Percentiles rank a stretch among this genome's conserved stretches.
phyloP scores from a whole-genome alignment of 1,284 basidiomycete genomes.

The Cryptococcus jaspeensis region DNA sequence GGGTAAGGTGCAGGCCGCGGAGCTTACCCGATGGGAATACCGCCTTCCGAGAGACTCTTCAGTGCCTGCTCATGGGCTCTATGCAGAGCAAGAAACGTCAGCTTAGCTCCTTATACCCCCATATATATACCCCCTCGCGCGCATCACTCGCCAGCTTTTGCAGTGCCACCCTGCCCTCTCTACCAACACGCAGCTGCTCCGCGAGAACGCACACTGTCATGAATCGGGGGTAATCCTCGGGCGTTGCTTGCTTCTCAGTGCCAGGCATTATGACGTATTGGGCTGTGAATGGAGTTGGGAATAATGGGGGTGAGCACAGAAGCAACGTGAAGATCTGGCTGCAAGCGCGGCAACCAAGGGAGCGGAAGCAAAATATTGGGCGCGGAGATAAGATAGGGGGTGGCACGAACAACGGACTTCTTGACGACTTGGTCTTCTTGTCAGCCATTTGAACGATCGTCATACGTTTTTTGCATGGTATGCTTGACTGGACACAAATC shows the following conservation, averaged over 20 bases:
- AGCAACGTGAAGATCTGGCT: too few relatives aligned
- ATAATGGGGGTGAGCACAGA: too few relatives aligned
- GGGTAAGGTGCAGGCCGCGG: neutral
- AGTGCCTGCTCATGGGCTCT: slow-evolving; percentile 34
- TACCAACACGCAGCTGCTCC: neutral
- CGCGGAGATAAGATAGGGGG: too few relatives aligned
- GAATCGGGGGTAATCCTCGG: slow-evolving; percentile 26
- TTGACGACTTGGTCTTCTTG: too few relatives aligned
- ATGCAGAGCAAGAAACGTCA: neutral
- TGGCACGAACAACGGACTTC: too few relatives aligned
- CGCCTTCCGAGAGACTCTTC: slow-evolving; percentile 30
- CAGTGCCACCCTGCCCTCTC: neutral
- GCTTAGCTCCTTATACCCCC: neutral
- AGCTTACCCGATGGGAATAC: slow-evolving; percentile 41
- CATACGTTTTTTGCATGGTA: too few relatives aligned
- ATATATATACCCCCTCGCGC: neutral
- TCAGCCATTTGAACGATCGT: too few relatives aligned
- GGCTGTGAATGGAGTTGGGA: too few relatives aligned
- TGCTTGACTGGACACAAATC: too few relatives aligned
- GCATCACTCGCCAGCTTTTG: neutral
- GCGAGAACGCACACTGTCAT: slow-evolving; percentile 26
- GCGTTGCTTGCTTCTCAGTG: slow-evolving; percentile 11
- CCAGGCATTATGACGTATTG: too few relatives aligned
- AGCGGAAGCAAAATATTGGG: too few relatives aligned
- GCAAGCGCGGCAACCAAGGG: too few relatives aligned